phyloP scores from a whole-genome alignment of 768 basidiomycete species.

The Russula abietina region DNA sequence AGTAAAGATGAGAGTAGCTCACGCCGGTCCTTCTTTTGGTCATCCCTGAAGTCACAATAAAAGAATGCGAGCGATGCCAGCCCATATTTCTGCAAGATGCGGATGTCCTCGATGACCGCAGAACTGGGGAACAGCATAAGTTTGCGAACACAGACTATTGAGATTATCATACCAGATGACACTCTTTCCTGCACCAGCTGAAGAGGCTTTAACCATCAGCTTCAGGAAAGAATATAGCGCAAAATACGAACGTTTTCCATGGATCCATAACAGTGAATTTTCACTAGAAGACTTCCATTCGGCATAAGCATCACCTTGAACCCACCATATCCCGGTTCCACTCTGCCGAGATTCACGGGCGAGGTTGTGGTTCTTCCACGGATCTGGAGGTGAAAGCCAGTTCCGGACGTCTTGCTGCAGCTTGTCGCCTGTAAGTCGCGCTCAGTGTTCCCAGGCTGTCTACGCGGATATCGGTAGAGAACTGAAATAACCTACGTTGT shows the following conservation, averaged over 20 bases:
- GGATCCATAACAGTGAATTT: conserved; percentile 5
- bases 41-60: too few relatives aligned
- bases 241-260: conserved; percentile 3
- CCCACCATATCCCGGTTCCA: background rate
- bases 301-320: background rate
- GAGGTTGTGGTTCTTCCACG: background rate
- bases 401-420: background rate
- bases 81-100: too few relatives aligned
- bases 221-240: background rate
- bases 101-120: background rate
- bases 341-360: background rate
- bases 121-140: background rate
- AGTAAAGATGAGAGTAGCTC: too few relatives aligned
- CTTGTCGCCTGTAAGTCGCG: background rate
- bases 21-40: too few relatives aligned
- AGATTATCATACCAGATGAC: background rate
- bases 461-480: background rate
- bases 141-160: background rate
- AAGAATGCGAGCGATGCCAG: background rate
- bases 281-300: background rate
- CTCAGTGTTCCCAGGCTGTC: background rate
- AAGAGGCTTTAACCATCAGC: background rate
- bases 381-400: conserved; percentile 13
- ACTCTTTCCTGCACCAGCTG: conserved; percentile 6
- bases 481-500: background rate